Evolutionary conservation across 192 early-diverging fungal species (phyloP).

Genomic region (Helicostylum pulchrum): DNA sequence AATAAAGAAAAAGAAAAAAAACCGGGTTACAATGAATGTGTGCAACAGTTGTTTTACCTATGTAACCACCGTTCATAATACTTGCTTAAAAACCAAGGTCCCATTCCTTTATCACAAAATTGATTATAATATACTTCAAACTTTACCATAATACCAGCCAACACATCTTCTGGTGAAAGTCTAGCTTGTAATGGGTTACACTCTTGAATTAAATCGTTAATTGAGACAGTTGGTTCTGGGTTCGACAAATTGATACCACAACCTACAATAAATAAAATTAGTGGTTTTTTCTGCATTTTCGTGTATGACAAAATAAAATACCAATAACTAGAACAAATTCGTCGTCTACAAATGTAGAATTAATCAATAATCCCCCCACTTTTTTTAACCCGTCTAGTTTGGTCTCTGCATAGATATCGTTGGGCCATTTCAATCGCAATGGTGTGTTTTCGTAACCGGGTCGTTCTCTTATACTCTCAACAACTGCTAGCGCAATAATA

Average conservation of each 20-base stretch:
- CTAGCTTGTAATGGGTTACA: constrained; percentile 53
- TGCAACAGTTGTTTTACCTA: constrained; percentile 29
- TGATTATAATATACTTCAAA: constrained; percentile 75
- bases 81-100: constrained; percentile 60
- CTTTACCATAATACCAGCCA: constrained; percentile 64
- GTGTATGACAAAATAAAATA: constrained; percentile 25
- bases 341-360: constrained; percentile 66
- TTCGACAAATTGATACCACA: constrained; percentile 90
- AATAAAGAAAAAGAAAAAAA: constrained; percentile 24
- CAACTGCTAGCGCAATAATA: constrained; percentile 79
- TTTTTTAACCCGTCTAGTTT: constrained; percentile 56
- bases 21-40: no score
- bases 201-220: constrained; percentile 74
- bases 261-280: constrained; percentile 77
- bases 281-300: no score
- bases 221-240: constrained; percentile 75
- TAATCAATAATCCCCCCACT: constrained; percentile 87
- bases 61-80: constrained; percentile 93
- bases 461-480: constrained; percentile 65
- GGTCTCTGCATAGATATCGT: constrained; percentile 83
- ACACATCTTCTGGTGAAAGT: constrained; percentile 63
- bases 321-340: constrained; percentile 82
- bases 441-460: constrained; percentile 79
- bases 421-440: constrained; percentile 95
- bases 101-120: constrained; percentile 54